These are phyloP conservation scores for Pleurostoma richardsiae DNA, from an alignment of 2,329 filamentous ascomycete genomes.

Conservation along the genomic window DNA sequence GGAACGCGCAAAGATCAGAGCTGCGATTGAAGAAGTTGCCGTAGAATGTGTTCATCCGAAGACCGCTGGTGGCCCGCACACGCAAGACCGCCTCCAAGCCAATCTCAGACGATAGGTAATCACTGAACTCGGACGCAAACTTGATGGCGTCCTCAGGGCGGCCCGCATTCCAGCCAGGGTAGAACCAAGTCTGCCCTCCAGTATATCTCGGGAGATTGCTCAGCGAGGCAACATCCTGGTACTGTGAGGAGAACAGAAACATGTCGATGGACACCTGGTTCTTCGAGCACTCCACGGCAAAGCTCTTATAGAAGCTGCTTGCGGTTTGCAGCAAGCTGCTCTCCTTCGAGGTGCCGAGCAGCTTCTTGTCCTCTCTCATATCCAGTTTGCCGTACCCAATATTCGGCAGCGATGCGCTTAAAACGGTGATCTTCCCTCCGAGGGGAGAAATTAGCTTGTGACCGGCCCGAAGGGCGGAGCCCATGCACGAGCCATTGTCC, in stretches of 20 bases:
- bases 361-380: conserved; percentile 93
- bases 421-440: conserved; percentile 89
- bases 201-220: conserved; percentile 96
- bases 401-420: conserved; percentile 87
- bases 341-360: conserved; percentile 91
- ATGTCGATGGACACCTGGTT: conserved; percentile 98
- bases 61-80: conserved; percentile 87
- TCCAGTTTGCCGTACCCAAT: conserved; percentile 85
- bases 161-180: conserved; percentile 94
- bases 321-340: conserved; percentile 80
- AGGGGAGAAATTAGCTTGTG: conserved; percentile 94
- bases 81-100: conserved; percentile 92
- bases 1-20: conserved; percentile 96
- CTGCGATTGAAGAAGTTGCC: conserved; percentile 99
- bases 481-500: conserved; percentile 87
- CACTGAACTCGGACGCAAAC: conserved; percentile 93
- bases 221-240: conserved; percentile 94
- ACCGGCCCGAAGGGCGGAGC: conserved; percentile 83
- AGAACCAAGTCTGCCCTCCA: conserved; percentile 97
- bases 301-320: conserved; percentile 98
- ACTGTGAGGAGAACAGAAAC: conserved; percentile 94
- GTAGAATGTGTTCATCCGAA: conserved; percentile 97
- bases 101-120: conserved; percentile 95
- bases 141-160: conserved; percentile 94
- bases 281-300: conserved; percentile 97